phyloP scores from a whole-genome alignment of 176 grass and related monocot species.

The Rhipidocladum racemiflorum region DNA sequence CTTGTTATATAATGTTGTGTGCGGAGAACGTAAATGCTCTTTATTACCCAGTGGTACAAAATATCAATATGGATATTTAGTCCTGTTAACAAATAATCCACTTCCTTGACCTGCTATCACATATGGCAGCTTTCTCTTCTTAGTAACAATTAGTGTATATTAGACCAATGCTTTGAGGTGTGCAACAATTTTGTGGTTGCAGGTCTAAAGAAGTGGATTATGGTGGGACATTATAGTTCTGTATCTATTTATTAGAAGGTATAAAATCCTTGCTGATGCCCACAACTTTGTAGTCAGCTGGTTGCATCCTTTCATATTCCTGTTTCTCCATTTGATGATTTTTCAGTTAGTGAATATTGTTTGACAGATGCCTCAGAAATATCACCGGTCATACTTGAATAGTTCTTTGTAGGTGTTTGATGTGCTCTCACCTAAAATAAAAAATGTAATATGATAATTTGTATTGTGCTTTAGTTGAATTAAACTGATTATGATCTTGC shows the following conservation, averaged over 20 bases:
- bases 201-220: constrained; percentile 35
- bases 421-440: background rate
- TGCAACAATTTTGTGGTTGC: constrained; percentile 27
- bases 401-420: background rate
- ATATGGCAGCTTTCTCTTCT: background rate
- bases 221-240: background rate
- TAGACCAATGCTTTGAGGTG: background rate
- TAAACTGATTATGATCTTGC: constrained; percentile 9
- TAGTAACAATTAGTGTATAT: background rate
- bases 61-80: background rate
- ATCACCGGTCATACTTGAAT: background rate
- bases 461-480: background rate
- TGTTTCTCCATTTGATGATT: background rate
- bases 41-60: background rate
- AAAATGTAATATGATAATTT: background rate
- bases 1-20: background rate
- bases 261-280: constrained; percentile 1
- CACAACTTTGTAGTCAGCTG: background rate
- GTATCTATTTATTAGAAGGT: constrained; percentile 19
- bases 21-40: background rate
- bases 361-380: background rate
- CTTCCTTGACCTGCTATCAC: constrained; percentile 12
- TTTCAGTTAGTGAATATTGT: background rate
- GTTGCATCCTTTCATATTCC: background rate
- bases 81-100: constrained; percentile 20